These are phyloP conservation scores for Xanthoceras sorbifolium DNA, from an alignment of 345 rosid species.

Conservation along the genomic window DNA sequence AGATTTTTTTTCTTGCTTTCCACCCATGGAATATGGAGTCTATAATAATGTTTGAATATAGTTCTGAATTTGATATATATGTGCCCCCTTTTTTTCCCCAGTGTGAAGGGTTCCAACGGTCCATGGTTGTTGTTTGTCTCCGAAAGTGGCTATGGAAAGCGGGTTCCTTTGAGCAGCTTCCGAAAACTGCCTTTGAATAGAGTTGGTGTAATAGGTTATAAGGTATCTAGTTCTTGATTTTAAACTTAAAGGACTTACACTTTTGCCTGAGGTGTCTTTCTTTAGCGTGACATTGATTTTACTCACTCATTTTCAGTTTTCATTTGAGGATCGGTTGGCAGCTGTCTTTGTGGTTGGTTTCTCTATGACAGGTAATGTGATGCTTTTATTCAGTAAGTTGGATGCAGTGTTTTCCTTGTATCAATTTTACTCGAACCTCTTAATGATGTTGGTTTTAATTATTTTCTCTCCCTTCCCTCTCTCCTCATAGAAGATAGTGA, in stretches of 20 bases:
- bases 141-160: constrained; percentile 89
- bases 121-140: constrained; percentile 92
- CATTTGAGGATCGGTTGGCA: constrained; percentile 71
- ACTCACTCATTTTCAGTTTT: constrained; percentile 49
- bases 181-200: constrained; percentile 58
- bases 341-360: constrained; percentile 92
- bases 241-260: background rate
- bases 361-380: constrained; percentile 67
- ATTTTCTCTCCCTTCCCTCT: constrained; percentile 5
- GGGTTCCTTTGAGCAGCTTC: constrained; percentile 87
- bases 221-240: constrained; percentile 45
- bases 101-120: constrained; percentile 52
- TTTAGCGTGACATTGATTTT: constrained; percentile 5
- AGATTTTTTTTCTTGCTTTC: background rate
- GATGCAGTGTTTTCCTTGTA: background rate
- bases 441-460: background rate
- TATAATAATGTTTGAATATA: constrained; percentile 2
- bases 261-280: background rate
- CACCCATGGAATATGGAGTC: background rate
- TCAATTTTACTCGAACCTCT: background rate
- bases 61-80: background rate
- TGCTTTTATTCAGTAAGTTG: constrained; percentile 1
- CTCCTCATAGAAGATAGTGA: constrained; percentile 72
- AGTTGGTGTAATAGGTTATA: constrained; percentile 80
- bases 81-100: constrained; percentile 23